phyloP scores from a whole-genome alignment of 352 stramenopile species.

The Globisporangium paddicum region DNA sequence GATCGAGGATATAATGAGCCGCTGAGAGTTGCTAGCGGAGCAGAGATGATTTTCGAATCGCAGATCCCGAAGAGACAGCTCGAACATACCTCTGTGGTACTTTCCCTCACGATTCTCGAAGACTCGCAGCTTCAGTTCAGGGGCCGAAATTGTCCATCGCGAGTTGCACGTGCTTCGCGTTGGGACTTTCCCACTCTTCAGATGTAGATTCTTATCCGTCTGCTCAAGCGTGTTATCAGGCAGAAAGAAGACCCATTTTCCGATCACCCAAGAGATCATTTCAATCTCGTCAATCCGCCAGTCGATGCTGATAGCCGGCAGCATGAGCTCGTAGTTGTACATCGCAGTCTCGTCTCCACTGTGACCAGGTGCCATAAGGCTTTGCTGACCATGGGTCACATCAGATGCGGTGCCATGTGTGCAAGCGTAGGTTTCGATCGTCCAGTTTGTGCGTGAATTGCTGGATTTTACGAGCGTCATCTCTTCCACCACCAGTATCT shows the following conservation, averaged over 20 bases:
- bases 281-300: conserved; percentile 58
- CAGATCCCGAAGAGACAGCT: conserved; percentile 27
- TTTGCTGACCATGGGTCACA: conserved; percentile 14
- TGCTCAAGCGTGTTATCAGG: conserved; percentile 25
- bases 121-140: conserved; percentile 29
- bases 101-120: conserved; percentile 18
- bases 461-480: conserved; percentile 36
- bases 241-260: conserved; percentile 79
- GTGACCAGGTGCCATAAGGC: conserved; percentile 9
- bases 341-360: conserved; percentile 44
- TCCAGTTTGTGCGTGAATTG: conserved; percentile 48
- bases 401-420: conserved; percentile 17
- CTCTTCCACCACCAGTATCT: conserved; percentile 35
- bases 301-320: conserved; percentile 47
- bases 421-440: conserved; percentile 38
- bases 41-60: conserved; percentile 30
- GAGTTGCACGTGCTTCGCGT: conserved; percentile 27
- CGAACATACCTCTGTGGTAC: conserved; percentile 12
- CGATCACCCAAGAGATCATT: conserved; percentile 53
- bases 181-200: conserved; percentile 15
- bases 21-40: conserved; percentile 26
- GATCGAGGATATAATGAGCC: conserved; percentile 19
- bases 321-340: conserved; percentile 56
- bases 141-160: conserved; percentile 23
- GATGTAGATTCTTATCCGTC: conserved; percentile 24